Evolutionary conservation across 371 early-diverging fungal genomes (phyloP).

Genomic region (Mucor lusitanicus): DNA sequence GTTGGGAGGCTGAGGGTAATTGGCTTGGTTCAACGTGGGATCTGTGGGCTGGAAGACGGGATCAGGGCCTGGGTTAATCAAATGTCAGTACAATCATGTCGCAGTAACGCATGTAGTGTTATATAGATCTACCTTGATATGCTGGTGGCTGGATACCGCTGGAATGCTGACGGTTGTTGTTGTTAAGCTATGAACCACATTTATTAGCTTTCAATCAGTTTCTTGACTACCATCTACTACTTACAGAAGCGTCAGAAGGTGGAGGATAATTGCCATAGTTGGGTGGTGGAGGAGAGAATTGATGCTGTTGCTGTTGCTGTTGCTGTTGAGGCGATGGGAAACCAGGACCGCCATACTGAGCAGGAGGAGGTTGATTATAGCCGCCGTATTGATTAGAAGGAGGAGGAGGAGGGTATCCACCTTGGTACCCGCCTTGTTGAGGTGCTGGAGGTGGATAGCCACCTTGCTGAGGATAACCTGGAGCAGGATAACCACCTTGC

Average conservation of each 20-base stretch:
- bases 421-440: background rate
- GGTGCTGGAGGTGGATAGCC: conserved; percentile 15
- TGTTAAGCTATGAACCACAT: background rate
- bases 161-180: background rate
- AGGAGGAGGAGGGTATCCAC: background rate
- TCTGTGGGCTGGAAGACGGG: conserved; percentile 22
- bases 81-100: background rate
- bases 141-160: conserved; percentile 15
- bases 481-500: conserved; percentile 13
- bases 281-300: background rate
- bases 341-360: background rate
- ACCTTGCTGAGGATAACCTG: background rate
- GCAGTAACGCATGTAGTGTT: background rate
- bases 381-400: background rate
- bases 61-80: conserved; percentile 10
- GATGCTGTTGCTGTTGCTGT: background rate
- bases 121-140: conserved; percentile 8
- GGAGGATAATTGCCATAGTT: conserved; percentile 9
- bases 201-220: background rate
- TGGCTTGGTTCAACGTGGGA: conserved; percentile 23
- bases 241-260: conserved; percentile 1
- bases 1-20: conserved; percentile 31
- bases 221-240: background rate
- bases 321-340: conserved; percentile 2
- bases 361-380: conserved; percentile 4